Conservation (phyloP, 2,329 filamentous ascomycete genomes). For the Gnomoniopsis sp. region DNA sequence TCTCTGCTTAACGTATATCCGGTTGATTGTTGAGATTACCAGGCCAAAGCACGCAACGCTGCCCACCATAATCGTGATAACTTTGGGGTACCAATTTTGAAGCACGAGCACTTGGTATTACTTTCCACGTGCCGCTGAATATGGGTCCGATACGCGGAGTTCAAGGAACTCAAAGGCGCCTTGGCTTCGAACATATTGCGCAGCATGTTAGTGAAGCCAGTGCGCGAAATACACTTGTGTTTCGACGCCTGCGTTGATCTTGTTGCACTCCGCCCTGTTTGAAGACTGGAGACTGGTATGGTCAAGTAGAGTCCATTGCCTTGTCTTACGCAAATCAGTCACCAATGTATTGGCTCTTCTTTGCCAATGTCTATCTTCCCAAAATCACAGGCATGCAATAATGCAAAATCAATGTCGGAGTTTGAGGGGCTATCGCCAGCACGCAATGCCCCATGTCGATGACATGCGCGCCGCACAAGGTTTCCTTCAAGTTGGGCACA, state of each 20-base stretch:
- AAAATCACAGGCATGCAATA: too few species aligned
- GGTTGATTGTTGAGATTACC: neutral
- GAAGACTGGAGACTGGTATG: too few species aligned
- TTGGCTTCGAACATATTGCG: too few species aligned
- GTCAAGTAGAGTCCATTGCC: too few species aligned
- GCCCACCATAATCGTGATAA: neutral
- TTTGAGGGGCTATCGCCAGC: neutral
- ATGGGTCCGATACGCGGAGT: neutral
- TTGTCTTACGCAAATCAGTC: too few species aligned
- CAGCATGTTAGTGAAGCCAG: too few species aligned
- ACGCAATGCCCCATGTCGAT: neutral
- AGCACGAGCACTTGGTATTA: neutral
- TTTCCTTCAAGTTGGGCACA: neutral
- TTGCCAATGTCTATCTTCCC: neutral
- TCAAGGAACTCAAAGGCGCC: neutral
- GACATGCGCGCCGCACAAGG: neutral
- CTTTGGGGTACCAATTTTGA: neutral
- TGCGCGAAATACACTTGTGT: too few species aligned
- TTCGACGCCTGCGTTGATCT: too few species aligned
- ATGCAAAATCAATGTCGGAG: neutral
- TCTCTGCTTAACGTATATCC: neutral
- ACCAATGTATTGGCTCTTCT: too few species aligned
- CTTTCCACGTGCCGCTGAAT: neutral
- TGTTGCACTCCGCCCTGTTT: too few species aligned
- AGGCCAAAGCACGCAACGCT: neutral